phyloP scores from a whole-genome alignment of 1,284 basidiomycete species.

The Moesziomyces sp. region DNA sequence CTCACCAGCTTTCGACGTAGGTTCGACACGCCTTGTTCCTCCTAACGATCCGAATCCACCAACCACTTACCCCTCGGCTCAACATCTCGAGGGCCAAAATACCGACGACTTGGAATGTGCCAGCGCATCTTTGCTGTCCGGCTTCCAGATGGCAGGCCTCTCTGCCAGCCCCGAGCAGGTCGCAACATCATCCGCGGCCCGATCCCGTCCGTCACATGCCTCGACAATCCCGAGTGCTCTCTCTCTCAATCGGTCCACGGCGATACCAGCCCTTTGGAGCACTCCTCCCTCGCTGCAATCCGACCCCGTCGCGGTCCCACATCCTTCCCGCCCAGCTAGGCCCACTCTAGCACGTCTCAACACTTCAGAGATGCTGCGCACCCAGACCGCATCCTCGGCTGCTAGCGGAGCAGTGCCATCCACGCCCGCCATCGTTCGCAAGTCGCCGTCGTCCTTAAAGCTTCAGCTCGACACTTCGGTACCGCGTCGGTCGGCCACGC shows the following conservation, averaged over 20 bases:
- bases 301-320: not conserved
- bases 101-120: no score
- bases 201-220: not conserved
- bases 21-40: slow-evolving; percentile 1
- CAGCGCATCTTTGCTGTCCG: not conserved
- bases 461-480: slow-evolving; percentile 39
- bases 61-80: no score
- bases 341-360: slow-evolving; percentile 48
- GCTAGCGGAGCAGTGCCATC: slow-evolving; percentile 5
- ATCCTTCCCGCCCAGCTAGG: slow-evolving; percentile 13
- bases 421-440: slow-evolving; percentile 8
- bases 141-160: not conserved
- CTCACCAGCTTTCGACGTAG: slow-evolving; percentile 5
- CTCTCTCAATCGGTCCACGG: not conserved
- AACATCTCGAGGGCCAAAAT: no score
- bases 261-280: not conserved
- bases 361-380: slow-evolving; percentile 49
- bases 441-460: slow-evolving; percentile 26
- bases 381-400: slow-evolving; percentile 9
- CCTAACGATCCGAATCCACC: not conserved
- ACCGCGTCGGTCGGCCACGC: slow-evolving; percentile 31
- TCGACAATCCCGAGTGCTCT: not conserved
- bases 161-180: slow-evolving; percentile 9
- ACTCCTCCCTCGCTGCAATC: not conserved
- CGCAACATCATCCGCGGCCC: not conserved